phyloP scores from a whole-genome alignment of 1,284 basidiomycete genomes.

The Phenoliferia sp. region DNA sequence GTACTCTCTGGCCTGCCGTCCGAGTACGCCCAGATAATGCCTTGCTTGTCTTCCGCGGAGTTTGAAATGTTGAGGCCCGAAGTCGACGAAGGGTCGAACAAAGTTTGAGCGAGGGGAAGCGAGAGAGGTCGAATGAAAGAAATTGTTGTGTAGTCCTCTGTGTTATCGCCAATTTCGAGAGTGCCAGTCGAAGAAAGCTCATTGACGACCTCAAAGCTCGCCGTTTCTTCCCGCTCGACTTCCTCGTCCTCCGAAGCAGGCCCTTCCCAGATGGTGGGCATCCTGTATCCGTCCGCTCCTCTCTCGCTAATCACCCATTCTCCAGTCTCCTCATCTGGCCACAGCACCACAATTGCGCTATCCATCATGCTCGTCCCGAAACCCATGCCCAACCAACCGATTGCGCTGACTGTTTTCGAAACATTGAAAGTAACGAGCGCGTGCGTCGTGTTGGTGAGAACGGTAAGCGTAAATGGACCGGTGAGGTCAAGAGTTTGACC shows the following conservation, averaged over 20 bases:
- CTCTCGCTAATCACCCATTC: constrained; percentile 11
- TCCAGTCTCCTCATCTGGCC: not conserved
- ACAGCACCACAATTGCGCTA: constrained; percentile 7
- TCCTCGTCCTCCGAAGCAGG: no score
- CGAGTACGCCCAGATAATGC: constrained; percentile 7
- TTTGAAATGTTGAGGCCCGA: constrained; percentile 1
- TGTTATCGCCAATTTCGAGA: not conserved
- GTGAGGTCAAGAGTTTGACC: constrained; percentile 3
- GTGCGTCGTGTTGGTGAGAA: constrained; percentile 15
- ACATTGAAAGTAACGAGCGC: constrained; percentile 6
- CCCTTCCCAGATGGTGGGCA: not conserved
- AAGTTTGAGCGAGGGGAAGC: not conserved
- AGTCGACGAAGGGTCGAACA: constrained; percentile 1
- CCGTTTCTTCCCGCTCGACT: not conserved
- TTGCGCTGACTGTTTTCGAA: not conserved
- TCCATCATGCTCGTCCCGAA: constrained; percentile 7
- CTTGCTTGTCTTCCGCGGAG: not conserved
- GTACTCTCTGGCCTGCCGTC: not conserved
- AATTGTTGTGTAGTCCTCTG: constrained; percentile 1
- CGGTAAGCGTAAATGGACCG: not conserved
- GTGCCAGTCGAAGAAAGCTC: not conserved
- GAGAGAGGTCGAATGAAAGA: constrained; percentile 4
- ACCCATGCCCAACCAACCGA: constrained; percentile 11
- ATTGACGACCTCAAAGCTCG: not conserved
- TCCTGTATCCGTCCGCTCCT: constrained; percentile 1